Conservation (phyloP, 768 basidiomycete genomes). For the Asterophora parasitica region DNA sequence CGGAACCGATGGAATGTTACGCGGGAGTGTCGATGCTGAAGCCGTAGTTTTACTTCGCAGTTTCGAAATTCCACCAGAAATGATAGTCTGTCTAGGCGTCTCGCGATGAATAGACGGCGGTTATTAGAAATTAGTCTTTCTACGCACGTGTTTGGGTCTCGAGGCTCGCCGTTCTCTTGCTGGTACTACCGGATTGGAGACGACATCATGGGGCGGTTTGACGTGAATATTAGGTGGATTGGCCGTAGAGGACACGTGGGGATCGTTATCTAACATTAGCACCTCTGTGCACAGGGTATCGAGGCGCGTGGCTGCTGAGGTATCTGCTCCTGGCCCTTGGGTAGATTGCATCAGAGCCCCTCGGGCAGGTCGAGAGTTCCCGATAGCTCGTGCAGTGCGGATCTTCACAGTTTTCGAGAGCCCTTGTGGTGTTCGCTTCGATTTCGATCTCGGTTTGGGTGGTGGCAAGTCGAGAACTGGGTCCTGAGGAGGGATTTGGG, state of each 20-base stretch:
- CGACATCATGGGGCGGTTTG: background rate
- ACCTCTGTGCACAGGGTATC: constrained; percentile 23
- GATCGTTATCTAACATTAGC: constrained; percentile 20
- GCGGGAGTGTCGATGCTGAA: constrained; percentile 7
- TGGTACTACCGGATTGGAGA: background rate
- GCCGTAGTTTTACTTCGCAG: constrained; percentile 13
- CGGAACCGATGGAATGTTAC: constrained; percentile 11
- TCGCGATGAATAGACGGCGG: background rate
- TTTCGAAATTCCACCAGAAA: constrained; percentile 27
- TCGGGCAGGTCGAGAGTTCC: constrained; percentile 15
- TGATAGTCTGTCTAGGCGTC: constrained; percentile 15
- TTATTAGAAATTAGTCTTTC: constrained; percentile 8
- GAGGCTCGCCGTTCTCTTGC: background rate
- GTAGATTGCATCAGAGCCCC: constrained; percentile 12
- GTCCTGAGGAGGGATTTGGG: background rate
- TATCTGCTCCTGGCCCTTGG: constrained; percentile 16
- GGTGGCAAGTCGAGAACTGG: background rate
- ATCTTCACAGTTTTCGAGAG: background rate
- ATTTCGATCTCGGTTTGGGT: constrained; percentile 6
- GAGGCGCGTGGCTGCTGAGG: constrained; percentile 8
- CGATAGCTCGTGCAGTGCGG: constrained; percentile 1
- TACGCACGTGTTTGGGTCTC: constrained; percentile 13
- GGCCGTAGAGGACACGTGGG: background rate
- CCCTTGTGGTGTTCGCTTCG: constrained; percentile 6
- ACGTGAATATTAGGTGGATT: background rate